Evolutionary conservation across 1,284 basidiomycete species (phyloP).

Genomic region (Cutaneotrichosporon cutaneum): DNA sequence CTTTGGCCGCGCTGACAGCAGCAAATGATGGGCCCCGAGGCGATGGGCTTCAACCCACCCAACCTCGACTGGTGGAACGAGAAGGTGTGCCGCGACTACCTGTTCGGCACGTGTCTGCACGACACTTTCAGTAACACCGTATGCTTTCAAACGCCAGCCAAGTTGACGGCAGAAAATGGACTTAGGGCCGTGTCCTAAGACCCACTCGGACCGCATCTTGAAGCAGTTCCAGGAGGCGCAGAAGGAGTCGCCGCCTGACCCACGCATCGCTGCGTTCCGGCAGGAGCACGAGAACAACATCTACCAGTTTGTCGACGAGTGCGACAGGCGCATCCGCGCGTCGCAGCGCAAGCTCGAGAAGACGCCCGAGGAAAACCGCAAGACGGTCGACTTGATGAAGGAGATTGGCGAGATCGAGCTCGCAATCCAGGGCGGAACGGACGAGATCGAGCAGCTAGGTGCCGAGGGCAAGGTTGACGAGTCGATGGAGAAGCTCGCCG

Average conservation of each 20-base stretch:
- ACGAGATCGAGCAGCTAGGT: slow-evolving; percentile 94
- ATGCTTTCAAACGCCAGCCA: slow-evolving; percentile 46
- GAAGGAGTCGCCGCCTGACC: slow-evolving; percentile 70
- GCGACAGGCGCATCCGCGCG: slow-evolving; percentile 90
- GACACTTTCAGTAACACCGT: slow-evolving; percentile 98
- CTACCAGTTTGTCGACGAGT: slow-evolving; percentile 94
- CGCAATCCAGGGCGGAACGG: slow-evolving; percentile 95
- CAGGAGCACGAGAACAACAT: slow-evolving; percentile 95
- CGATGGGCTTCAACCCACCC: slow-evolving; percentile 89
- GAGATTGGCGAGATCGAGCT: slow-evolving; percentile 99
- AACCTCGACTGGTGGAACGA: slow-evolving; percentile 94
- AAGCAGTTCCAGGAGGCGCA: slow-evolving; percentile 83
- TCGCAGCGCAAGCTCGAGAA: slow-evolving; percentile 95
- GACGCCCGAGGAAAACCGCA: slow-evolving; percentile 98
- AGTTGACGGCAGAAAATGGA: slow-evolving; percentile 89
- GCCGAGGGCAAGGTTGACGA: slow-evolving; percentile 98
- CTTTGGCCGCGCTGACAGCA: slow-evolving; percentile 43
- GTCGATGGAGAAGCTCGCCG: slow-evolving; percentile 94
- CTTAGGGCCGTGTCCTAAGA: slow-evolving; percentile 93
- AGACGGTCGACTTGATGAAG: slow-evolving; percentile 97
- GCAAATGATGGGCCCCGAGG: slow-evolving; percentile 99
- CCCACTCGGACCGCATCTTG: slow-evolving; percentile 89
- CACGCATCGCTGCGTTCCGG: slow-evolving; percentile 78
- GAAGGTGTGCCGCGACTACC: slow-evolving; percentile 96
- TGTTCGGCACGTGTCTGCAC: slow-evolving; percentile 97